phyloP scores from a whole-genome alignment of 257 asterid species.

The Craterostigma plantagineum region DNA sequence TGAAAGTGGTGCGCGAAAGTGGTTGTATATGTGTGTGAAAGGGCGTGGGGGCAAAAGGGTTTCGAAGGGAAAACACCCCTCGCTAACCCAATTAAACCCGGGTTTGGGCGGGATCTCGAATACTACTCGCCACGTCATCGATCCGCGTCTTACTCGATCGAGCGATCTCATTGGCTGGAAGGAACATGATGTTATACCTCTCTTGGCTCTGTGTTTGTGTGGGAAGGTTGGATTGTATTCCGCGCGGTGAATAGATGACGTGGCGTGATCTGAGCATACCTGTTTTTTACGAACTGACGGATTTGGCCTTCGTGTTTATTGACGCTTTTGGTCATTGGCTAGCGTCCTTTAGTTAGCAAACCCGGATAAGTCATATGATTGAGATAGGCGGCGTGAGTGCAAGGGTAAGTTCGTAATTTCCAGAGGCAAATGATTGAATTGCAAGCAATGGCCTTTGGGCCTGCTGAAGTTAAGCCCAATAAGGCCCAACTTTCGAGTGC shows the following conservation, averaged over 20 bases:
- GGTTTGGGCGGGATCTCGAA: conserved; percentile 93
- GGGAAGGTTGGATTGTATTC: conserved; percentile 7
- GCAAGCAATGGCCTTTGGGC: no score
- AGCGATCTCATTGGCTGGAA: conserved; percentile 8
- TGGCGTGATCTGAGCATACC: conserved; percentile 16
- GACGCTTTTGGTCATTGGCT: conserved; percentile 35
- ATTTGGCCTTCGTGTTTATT: conserved; percentile 24
- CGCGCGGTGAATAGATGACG: conserved; percentile 11
- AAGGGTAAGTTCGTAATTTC: conserved; percentile 14
- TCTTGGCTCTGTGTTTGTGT: conserved; percentile 46
- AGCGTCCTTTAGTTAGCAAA: conserved; percentile 28
- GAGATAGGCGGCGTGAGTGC: conserved; percentile 17
- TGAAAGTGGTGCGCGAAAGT: conserved; percentile 9
- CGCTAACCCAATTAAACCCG: conserved; percentile 57
- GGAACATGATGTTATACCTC: conserved; percentile 1
- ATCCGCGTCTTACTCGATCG: conserved; percentile 17
- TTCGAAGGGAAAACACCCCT: conserved; percentile 23
- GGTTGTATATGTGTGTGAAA: conserved; percentile 26
- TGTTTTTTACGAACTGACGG: no score
- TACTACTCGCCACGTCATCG: conserved; percentile 32
- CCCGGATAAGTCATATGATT: conserved; percentile 17
- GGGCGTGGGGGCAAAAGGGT: conserved; percentile 34
- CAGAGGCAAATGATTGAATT: no score
- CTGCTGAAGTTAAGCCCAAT: no score
- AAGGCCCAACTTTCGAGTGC: no score